Evolutionary conservation across 352 stramenopile species (phyloP).

Genomic region (Pythium monospermum): DNA sequence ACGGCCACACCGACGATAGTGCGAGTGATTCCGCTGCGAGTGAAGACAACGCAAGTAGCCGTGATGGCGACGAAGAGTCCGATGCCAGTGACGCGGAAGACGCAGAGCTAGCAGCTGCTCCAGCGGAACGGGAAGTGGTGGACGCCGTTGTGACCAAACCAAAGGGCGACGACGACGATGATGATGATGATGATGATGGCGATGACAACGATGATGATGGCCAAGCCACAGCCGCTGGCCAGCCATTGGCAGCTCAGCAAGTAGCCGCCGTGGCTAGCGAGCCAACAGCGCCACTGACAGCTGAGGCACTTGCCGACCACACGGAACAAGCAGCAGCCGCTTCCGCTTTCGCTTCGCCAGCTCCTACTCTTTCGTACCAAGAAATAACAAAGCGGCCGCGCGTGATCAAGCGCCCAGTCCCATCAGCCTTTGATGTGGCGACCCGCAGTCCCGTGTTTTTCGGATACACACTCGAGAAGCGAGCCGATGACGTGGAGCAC

Average conservation of each 20-base stretch:
- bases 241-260: too few species aligned
- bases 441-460: conserved; percentile 66
- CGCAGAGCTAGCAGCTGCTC: too few species aligned
- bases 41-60: conserved; percentile 30
- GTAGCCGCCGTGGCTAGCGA: not conserved
- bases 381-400: conserved; percentile 36
- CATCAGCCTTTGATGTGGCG: conserved; percentile 37
- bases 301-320: conserved; percentile 27
- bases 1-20: conserved; percentile 77
- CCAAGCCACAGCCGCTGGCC: conserved; percentile 15
- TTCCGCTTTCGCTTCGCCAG: conserved; percentile 3
- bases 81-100: conserved; percentile 6
- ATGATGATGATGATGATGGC: conserved; percentile 9
- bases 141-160: not conserved
- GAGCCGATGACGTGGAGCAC: conserved; percentile 33
- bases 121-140: not conserved
- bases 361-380: too few species aligned
- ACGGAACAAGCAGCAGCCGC: conserved; percentile 14
- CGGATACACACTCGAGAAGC: conserved; percentile 48
- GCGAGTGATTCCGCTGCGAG: conserved; percentile 61
- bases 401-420: conserved; percentile 42
- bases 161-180: conserved; percentile 9
- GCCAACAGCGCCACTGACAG: conserved; percentile 1
- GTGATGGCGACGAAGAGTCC: conserved; percentile 7
- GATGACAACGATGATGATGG: conserved; percentile 11